Base-by-base conservation (phyloP, 495 filamentous ascomycete genomes). In the Talaromyces wortmannii region DNA sequence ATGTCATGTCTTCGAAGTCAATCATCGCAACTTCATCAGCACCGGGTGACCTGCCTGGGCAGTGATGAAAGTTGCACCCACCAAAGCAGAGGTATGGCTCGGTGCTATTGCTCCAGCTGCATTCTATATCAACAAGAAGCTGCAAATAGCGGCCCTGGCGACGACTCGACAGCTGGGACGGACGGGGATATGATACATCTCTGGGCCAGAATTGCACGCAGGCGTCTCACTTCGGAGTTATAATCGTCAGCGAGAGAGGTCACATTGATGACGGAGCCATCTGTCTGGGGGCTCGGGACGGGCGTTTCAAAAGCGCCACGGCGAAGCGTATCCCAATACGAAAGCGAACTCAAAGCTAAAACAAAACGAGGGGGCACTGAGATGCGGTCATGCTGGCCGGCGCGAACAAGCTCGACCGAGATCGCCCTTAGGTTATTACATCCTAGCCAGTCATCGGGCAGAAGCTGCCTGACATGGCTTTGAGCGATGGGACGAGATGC, bases 291-390 rank as follows among this genome's bases (percentile, higher is more conserved):
- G 23, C 23, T 23, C 23, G 23, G 31, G n/a, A 30, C 12, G 12
- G 8, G 11, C 45, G 52, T 53, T 53, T 53, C 52, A 53, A 42
- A 45, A 45, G 18, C 42, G 43, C 42, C 23, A 46, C 45, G 18
- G 52, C 45, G 52, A 53, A 53, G 52, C 52, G 44, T 30, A 29
- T 40, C 17, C 18, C 13, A 31, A 15, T 16, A 29, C 30, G 17
- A 42, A 42, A 10, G 15, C 36, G 17, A 31, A 18, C 16, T 31
- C 50, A 52, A 32, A n/a, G 40, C 23, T 16, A 29, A 12, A 17
- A 31, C 33, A 32, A n/a, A 40, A 23, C 50, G 32, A 52, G 40
- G 50, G 31, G 50, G 32, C 18, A 2, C 23, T 23, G 23, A 23
- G 4, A 23, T 23, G 23, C 23, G 23, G 23, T 23, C 23, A 23